These are phyloP conservation scores for Saccharomycopsis hybrid DNA, from an alignment of 1,139 yeast genomes.

Conservation along the genomic window DNA sequence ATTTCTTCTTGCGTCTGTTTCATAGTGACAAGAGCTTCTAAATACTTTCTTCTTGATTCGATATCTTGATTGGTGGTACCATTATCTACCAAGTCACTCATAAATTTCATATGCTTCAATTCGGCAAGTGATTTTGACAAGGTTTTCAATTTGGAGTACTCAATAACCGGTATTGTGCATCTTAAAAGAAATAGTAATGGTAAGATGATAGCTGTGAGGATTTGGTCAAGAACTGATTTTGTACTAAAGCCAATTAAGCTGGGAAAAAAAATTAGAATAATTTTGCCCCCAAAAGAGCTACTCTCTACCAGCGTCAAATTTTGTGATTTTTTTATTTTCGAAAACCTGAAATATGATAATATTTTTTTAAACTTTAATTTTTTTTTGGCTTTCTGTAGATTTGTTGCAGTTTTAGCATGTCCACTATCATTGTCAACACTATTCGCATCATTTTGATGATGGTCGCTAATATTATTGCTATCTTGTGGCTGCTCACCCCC, in stretches of 20 bases:
- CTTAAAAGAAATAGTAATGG: conserved; percentile 42
- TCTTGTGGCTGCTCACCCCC: no score
- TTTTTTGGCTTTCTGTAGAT: no score
- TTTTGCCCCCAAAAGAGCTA: no score
- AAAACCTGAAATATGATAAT: no score
- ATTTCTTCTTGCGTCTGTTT: background rate
- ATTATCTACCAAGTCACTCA: background rate
- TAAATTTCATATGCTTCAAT: conserved; percentile 1
- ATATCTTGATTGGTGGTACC: background rate
- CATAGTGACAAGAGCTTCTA: background rate
- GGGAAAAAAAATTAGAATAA: conserved; percentile 24
- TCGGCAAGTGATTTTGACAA: background rate
- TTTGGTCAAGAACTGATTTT: conserved; percentile 25
- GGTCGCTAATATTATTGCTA: no score
- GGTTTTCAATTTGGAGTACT: conserved; percentile 18
- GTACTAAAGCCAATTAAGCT: conserved; percentile 24
- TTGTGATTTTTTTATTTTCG: no score
- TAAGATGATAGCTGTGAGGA: conserved; percentile 31
- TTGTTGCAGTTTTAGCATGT: no score
- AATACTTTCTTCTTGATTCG: background rate
- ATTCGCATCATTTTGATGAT: no score
- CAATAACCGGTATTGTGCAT: conserved; percentile 44
- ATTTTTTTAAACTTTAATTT: no score
- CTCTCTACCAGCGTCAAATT: no score
- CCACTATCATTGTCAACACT: no score